These are phyloP conservation scores for Fusarium mangiferae DNA, from an alignment of 2,329 filamentous ascomycete genomes.

Conservation along the genomic window DNA sequence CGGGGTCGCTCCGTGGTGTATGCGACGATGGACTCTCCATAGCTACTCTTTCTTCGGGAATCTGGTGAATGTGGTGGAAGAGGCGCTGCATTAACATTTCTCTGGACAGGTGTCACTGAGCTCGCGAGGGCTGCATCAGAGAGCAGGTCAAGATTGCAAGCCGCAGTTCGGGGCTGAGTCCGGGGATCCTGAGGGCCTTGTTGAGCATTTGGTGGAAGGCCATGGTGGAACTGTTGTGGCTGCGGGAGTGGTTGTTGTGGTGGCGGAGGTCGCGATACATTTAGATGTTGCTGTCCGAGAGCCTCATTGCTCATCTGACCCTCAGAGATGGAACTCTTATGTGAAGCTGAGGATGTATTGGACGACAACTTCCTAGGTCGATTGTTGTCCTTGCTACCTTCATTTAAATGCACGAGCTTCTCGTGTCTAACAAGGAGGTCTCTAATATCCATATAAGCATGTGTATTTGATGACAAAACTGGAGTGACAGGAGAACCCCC, in stretches of 20 bases:
- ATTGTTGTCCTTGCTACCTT: conserved; percentile 64
- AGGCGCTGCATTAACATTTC: conserved; percentile 58
- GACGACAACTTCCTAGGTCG: conserved; percentile 64
- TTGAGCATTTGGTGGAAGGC: conserved; percentile 48
- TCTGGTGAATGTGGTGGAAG: conserved; percentile 54
- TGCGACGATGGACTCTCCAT: conserved; percentile 57
- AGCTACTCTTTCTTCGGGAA: conserved; percentile 58
- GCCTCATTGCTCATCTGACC: conserved; percentile 59
- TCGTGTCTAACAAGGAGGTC: conserved; percentile 72
- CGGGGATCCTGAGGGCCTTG: conserved; percentile 60
- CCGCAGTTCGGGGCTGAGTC: conserved; percentile 56
- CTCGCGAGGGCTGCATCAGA: conserved; percentile 70
- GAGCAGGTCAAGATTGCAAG: conserved; percentile 67
- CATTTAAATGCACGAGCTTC: conserved; percentile 72
- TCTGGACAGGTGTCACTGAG: conserved; percentile 63
- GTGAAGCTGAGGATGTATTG: conserved; percentile 53
- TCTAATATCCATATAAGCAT: conserved; percentile 70
- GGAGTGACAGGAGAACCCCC: background rate
- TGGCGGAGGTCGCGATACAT: conserved; percentile 43
- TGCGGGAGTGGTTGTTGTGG: conserved; percentile 40
- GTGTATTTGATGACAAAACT: conserved; percentile 1
- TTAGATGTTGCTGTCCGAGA: conserved; percentile 54
- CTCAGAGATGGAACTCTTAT: conserved; percentile 60
- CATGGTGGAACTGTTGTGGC: conserved; percentile 53
- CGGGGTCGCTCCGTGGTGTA: conserved; percentile 60